Conservation (phyloP, 352 stramenopile species). For the Lagenidium sp. region DNA sequence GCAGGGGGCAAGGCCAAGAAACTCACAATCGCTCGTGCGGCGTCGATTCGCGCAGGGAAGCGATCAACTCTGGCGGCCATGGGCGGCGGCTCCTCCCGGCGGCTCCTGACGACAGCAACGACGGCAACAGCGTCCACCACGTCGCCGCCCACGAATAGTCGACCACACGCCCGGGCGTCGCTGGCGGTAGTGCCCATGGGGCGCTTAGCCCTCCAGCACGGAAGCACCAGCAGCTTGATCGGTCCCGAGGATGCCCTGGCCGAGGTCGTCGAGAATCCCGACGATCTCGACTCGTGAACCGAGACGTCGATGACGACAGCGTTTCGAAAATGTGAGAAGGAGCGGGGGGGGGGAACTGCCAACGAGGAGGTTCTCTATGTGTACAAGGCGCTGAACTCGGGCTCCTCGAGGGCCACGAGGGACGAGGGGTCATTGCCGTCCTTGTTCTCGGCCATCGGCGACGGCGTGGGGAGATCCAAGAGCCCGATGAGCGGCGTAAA, state of each 20-base stretch:
- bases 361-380: constrained; percentile 18
- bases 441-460: not conserved
- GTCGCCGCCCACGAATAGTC: too few species aligned
- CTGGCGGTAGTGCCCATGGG: too few species aligned
- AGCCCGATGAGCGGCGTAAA: constrained; percentile 34
- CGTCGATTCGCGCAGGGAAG: constrained; percentile 14
- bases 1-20: not conserved
- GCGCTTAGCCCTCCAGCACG: not conserved
- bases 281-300: constrained; percentile 9
- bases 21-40: constrained; percentile 7
- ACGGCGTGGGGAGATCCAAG: constrained; percentile 25
- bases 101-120: not conserved
- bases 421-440: too few species aligned
- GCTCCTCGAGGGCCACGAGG: not conserved
- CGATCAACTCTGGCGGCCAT: constrained; percentile 2
- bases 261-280: constrained; percentile 4
- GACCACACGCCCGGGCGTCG: too few species aligned
- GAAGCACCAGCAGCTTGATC: constrained; percentile 8
- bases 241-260: constrained; percentile 4
- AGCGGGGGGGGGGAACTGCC: not conserved
- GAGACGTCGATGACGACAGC: too few species aligned
- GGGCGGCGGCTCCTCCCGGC: not conserved
- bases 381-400: constrained; percentile 44
- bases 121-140: not conserved
- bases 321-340: too few species aligned